Percentiles rank a stretch among this genome's conserved stretches.
These are phyloP conservation scores for Scytalidium sp. DNA, from an alignment of 2,329 filamentous ascomycete genomes.

Conservation along the genomic window DNA sequence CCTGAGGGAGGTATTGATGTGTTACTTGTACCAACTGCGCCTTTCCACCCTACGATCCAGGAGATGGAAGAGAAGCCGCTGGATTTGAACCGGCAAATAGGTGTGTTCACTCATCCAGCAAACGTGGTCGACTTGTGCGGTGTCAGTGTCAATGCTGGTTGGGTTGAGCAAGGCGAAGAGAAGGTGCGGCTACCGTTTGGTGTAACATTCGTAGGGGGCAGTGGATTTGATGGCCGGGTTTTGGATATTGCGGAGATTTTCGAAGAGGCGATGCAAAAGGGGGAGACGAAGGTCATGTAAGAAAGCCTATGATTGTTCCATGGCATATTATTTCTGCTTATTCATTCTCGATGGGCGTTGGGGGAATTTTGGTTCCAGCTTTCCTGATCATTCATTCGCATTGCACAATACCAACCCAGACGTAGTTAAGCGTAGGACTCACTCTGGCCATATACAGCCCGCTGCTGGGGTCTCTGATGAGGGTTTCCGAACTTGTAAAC, in stretches of 20 bases:
- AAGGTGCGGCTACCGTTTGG: constrained; percentile 31
- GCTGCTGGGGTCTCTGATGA: too few species aligned
- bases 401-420: too few species aligned
- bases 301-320: too few species aligned
- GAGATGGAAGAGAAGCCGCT: constrained; percentile 49
- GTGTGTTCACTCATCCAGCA: constrained; percentile 50
- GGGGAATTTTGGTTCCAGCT: too few species aligned
- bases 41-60: constrained; percentile 42
- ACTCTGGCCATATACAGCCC: too few species aligned
- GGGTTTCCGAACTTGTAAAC: too few species aligned
- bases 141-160: constrained; percentile 29
- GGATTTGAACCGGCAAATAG: constrained; percentile 44
- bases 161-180: constrained; percentile 12
- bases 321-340: too few species aligned
- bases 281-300: constrained; percentile 35
- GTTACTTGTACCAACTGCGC: constrained; percentile 48
- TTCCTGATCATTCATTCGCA: too few species aligned
- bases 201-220: constrained; percentile 34
- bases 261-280: constrained; percentile 32
- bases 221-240: constrained; percentile 31
- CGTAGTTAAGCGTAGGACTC: too few species aligned
- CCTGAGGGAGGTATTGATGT: constrained; percentile 37
- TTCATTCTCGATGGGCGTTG: too few species aligned
- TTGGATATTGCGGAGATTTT: constrained; percentile 32
- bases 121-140: constrained; percentile 53